phyloP scores from a whole-genome alignment of 2,329 filamentous ascomycete genomes.

The Fusarium sp. region DNA sequence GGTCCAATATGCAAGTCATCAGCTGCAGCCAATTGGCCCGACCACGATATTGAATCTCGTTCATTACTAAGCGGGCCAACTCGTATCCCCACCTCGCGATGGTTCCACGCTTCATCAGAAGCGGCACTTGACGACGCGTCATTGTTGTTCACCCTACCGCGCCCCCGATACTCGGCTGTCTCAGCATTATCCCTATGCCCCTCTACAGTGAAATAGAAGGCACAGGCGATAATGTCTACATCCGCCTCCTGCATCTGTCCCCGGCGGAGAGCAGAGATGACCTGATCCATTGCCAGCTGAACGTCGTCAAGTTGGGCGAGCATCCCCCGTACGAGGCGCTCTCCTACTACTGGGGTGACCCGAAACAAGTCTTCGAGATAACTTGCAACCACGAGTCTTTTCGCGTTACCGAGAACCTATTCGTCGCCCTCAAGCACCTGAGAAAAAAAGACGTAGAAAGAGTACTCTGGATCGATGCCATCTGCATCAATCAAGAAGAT shows the following conservation, averaged over 20 bases:
- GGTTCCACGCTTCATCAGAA: not conserved
- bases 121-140: no score
- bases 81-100: no score
- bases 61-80: no score
- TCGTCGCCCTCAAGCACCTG: not conserved
- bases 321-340: not conserved
- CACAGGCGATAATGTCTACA: not conserved
- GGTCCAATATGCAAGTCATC: not conserved
- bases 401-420: not conserved
- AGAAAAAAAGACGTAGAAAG: not conserved
- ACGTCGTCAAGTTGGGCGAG: not conserved
- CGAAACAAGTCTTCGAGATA: not conserved
- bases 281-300: not conserved
- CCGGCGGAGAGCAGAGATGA: not conserved
- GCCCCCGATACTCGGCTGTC: not conserved
- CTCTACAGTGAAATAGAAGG: not conserved
- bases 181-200: not conserved
- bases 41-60: no score
- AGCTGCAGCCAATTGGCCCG: no score
- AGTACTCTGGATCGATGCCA: conserved; percentile 10
- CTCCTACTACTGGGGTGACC: conserved; percentile 12
- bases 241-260: not conserved
- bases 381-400: not conserved
- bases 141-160: not conserved
- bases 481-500: conserved; percentile 6